Base-by-base conservation (phyloP, 768 basidiomycete species). In the Pulveroboletus frians region DNA sequence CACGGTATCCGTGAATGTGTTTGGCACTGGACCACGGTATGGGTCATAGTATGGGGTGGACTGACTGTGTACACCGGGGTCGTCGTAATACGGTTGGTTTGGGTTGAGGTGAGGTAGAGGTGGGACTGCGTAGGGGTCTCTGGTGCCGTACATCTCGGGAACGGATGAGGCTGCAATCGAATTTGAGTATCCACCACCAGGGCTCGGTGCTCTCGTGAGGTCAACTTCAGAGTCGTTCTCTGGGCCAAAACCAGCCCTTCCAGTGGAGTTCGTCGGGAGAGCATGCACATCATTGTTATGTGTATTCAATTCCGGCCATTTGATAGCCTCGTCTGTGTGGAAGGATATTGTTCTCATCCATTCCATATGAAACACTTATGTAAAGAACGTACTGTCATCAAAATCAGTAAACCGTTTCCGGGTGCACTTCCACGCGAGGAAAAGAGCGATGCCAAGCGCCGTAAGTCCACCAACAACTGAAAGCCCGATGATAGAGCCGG, bases 381-480 rank as follows among this genome's bases (percentile, higher is more conserved):
- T 56, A 49, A 55, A 44, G 26, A 34, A 79, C 86, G 59, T 66
- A 89, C 89, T 82, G 70, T 88, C 85, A 59, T 91, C 86, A 59
- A 87, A 88, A 58, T 84, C 80, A 21, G 73, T 53, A 61, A 83
- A 81, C 49, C 85, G 83, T 65, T 91, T 92, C 60, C 85, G 76
- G 3, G 85, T 87, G 62, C 90, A 80, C 68, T 92, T 92, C 90
- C 91, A 92, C 32, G 88, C 70, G 55, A 90, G 78, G 71, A 92
- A 92, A 14, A 73, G 80, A 44, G 83, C 68, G 45, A 92, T 75
- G 9, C 78, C 85, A 57, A 92, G 67, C 17, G 84, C 66, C 20
- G 88, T 85, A 47, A 91, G 72, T 46, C 88, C 90, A 37, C 87
- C 90, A 3, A 88, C 83, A 20, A 92, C 87, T 0, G 88, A 84